Evolutionary conservation across 805 yeast species (phyloP).

Genomic region (Saturnispora halmiae): DNA sequence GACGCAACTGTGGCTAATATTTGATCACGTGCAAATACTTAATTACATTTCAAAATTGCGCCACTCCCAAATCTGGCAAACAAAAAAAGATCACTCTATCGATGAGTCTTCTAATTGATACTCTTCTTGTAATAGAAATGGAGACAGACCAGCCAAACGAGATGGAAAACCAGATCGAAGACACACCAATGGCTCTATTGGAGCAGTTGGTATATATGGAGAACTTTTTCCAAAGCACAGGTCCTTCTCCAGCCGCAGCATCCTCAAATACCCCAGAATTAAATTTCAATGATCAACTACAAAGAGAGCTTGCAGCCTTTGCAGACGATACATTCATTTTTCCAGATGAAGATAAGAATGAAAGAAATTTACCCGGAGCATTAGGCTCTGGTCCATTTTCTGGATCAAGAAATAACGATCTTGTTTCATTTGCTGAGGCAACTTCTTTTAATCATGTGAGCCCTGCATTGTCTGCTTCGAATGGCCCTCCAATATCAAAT

Average conservation of each 20-base stretch:
- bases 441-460: conserved; percentile 12
- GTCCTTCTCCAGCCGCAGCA: conserved; percentile 22
- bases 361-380: too few species aligned
- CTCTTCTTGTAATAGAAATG: background rate
- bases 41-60: background rate
- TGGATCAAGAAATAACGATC: conserved; percentile 4
- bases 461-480: conserved; percentile 9
- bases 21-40: conserved; percentile 2
- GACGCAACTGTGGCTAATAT: conserved; percentile 42
- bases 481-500: conserved; percentile 7
- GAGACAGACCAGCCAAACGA: background rate
- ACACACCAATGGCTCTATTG: conserved; percentile 39
- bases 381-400: too few species aligned
- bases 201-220: conserved; percentile 79
- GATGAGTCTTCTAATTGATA: too few species aligned
- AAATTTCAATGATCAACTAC: conserved; percentile 43
- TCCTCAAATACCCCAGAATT: conserved; percentile 24
- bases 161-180: conserved; percentile 17
- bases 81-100: background rate
- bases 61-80: background rate
- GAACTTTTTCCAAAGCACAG: conserved; percentile 51
- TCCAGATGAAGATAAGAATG: conserved; percentile 68
- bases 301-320: conserved; percentile 68
- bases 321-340: conserved; percentile 74
- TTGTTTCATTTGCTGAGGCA: conserved; percentile 12